A percentile compares a stretch with the other conserved stretches of the same genome.
Evolutionary conservation across 2,329 filamentous ascomycete genomes (phyloP).

Genomic region (Ceratocystis destructans): DNA sequence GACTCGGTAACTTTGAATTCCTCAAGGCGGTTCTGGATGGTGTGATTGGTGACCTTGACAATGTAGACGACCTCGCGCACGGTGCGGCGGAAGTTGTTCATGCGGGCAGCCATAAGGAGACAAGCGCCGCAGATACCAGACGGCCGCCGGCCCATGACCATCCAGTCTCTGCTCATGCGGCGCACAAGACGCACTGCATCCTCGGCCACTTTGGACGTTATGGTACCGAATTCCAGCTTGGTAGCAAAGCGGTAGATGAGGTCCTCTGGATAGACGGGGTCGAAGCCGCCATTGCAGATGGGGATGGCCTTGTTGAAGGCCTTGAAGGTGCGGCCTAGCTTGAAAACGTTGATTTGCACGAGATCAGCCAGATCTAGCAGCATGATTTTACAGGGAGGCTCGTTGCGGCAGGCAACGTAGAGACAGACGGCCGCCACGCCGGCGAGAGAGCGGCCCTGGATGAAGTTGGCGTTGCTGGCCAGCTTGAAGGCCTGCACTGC

Average conservation of each 20-base stretch:
- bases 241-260: conserved; percentile 82
- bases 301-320: conserved; percentile 59
- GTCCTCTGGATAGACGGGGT: conserved; percentile 71
- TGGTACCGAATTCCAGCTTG: conserved; percentile 77
- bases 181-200: conserved; percentile 78
- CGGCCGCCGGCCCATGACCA: conserved; percentile 83
- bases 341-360: conserved; percentile 73
- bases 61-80: conserved; percentile 94
- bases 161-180: conserved; percentile 95
- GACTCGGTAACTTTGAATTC: conserved; percentile 84
- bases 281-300: conserved; percentile 49
- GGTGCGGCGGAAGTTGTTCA: conserved; percentile 94
- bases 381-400: conserved; percentile 71
- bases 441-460: conserved; percentile 71
- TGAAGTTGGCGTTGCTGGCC: conserved; percentile 60
- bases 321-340: conserved; percentile 81
- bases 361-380: conserved; percentile 91
- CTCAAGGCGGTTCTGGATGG: conserved; percentile 77
- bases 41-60: conserved; percentile 89
- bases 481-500: conserved; percentile 65
- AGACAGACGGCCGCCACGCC: conserved; percentile 83
- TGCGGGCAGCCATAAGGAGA: conserved; percentile 84
- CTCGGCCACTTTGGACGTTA: conserved; percentile 70
- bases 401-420: conserved; percentile 73
- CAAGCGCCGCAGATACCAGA: conserved; percentile 91